Base-by-base conservation (phyloP, 177 flowering plant species). In the Telopea speciosissima region DNA sequence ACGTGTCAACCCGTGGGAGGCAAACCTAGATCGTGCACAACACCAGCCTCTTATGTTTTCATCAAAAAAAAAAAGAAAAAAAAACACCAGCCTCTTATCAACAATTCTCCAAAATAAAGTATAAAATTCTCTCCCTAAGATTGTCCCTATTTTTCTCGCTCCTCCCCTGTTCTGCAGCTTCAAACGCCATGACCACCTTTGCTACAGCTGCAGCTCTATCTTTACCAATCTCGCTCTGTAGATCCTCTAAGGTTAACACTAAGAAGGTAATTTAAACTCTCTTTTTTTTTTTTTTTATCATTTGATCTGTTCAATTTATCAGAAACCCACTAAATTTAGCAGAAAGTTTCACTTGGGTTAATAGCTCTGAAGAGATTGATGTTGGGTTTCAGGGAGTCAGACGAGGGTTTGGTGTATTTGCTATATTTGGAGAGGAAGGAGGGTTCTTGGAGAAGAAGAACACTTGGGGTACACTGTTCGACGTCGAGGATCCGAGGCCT, bases 401-500 rank as follows among this genome's bases (percentile, higher is more conserved):
- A n/a, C n/a, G n/a, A 62, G 80, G 90, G 36, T 83, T 90, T 71
- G 33, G 85, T 62, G 92, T 91, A 45, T 78, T 89, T 81, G 97
- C 97, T 24, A 84, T 92, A 28, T 80, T 82, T 74, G 91, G 90
- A 71, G 96, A 85, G 74, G 96, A 83, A 74, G 83, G 82, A 40
- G 87, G 84, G 28, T 63, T 83, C 52, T 78, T 81, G 42, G 88
- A 84, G 66, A 88, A 84, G 83, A 88, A 83, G 83, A 83, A 65
- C 60, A 22, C 75, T 1, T 92, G 96, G 97, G 75, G 81, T 8
- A 56, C 90, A 0, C 70, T 92, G 8, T 95, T 95, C 73, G 88
- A 95, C 62, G 97, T 92, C 60, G 97, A 92, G 83, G 94, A 95
- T 77, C 99, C 99, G 12, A 84, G 97, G 79, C 74, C 91, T 28